Conservation (phyloP, 2,329 filamentous ascomycete species). For the Curvularia lunata region DNA sequence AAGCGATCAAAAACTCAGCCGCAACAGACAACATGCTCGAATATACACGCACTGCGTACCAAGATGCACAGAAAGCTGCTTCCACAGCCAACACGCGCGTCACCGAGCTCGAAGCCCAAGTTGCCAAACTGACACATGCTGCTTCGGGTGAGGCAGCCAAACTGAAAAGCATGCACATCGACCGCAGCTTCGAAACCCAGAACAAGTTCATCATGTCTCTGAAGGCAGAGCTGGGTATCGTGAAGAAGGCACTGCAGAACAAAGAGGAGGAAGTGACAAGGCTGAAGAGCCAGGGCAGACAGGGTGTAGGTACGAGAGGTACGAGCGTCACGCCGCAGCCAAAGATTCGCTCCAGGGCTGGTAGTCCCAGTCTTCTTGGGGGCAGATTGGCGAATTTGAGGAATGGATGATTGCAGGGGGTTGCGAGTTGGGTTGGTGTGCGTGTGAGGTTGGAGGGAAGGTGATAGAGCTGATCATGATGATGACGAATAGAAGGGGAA, state of each 20-base stretch:
- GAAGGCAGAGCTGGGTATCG: constrained; percentile 16
- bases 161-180: constrained; percentile 28
- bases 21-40: constrained; percentile 56
- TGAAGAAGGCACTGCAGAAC: constrained; percentile 24
- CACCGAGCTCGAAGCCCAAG: constrained; percentile 22
- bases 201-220: constrained; percentile 15
- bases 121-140: constrained; percentile 21
- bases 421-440: neutral
- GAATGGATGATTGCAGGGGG: constrained; percentile 17
- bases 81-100: constrained; percentile 15
- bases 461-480: neutral
- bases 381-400: constrained; percentile 34
- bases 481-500: neutral
- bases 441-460: neutral
- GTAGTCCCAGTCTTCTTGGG: constrained; percentile 32
- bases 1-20: constrained; percentile 42
- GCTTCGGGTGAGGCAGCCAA: constrained; percentile 28
- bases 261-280: constrained; percentile 35
- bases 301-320: constrained; percentile 37
- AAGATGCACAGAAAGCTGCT: constrained; percentile 23
- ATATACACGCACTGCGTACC: constrained; percentile 66
- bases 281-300: constrained; percentile 27
- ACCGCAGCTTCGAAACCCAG: constrained; percentile 19
- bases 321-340: constrained; percentile 41
- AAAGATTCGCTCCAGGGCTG: constrained; percentile 35